Percentiles rank a stretch among this genome's conserved stretches.
These are phyloP conservation scores for Taphrina confusa DNA, from an alignment of 1,139 yeast species.

Conservation along the genomic window DNA sequence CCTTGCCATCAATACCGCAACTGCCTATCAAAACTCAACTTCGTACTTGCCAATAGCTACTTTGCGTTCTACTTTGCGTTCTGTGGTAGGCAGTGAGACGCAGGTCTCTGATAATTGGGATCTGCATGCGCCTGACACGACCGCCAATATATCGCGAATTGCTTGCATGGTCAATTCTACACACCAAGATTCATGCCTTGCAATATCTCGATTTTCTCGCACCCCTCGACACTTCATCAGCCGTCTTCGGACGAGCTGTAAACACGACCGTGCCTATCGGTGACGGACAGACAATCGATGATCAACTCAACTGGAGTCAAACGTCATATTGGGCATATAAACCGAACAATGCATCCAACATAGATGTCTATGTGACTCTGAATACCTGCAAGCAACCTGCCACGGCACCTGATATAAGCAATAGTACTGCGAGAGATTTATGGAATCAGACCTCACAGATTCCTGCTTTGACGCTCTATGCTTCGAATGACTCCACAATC, in stretches of 20 bases:
- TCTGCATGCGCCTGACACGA: background rate
- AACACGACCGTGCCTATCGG: conserved; percentile 23
- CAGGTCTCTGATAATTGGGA: no score
- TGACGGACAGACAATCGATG: conserved; percentile 20
- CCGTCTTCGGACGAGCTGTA: conserved; percentile 11
- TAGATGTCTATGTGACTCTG: conserved; percentile 20
- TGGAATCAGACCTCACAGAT: background rate
- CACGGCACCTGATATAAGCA: conserved; percentile 2
- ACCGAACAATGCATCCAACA: conserved; percentile 4
- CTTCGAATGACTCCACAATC: conserved; percentile 1
- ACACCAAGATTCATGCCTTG: background rate
- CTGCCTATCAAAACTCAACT: no score
- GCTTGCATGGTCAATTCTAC: background rate
- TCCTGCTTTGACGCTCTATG: conserved; percentile 9
- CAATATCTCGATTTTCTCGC: background rate
- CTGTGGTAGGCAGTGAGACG: no score
- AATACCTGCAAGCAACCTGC: conserved; percentile 30
- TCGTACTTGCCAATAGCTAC: no score
- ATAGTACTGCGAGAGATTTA: background rate
- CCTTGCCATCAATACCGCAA: no score
- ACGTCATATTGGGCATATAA: conserved; percentile 12
- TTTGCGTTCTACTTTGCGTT: no score
- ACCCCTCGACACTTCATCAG: background rate
- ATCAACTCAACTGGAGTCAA: conserved; percentile 17
- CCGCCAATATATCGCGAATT: background rate